Percentiles rank a stretch among this genome's conserved stretches.
Conservation (phyloP, 163 green algal species). For the Prototheca cutis region DNA sequence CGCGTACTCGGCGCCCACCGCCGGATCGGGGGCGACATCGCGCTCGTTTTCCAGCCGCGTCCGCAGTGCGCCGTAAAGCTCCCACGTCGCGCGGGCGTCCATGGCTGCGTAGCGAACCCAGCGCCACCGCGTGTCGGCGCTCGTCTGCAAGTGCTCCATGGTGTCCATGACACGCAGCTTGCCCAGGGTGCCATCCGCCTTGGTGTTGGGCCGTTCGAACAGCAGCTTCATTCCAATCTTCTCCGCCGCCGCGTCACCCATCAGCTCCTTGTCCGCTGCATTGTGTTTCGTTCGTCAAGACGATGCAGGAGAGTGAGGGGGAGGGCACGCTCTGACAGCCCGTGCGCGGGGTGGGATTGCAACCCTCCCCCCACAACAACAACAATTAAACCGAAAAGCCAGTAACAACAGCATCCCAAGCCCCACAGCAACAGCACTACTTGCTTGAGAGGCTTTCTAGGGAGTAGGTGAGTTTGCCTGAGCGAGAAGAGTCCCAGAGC, state of each 20-base stretch:
- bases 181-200: conserved; percentile 44
- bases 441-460: conserved; percentile 57
- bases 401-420: no score
- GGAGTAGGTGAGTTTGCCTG: conserved; percentile 50
- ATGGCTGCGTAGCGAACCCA: conserved; percentile 91
- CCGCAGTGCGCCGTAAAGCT: conserved; percentile 54
- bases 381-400: no score
- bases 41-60: conserved; percentile 16
- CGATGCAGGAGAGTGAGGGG: no score
- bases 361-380: no score
- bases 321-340: no score
- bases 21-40: conserved; percentile 1
- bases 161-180: conserved; percentile 49
- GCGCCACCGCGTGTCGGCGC: conserved; percentile 34
- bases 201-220: conserved; percentile 68
- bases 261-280: conserved; percentile 20
- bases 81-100: conserved; percentile 84
- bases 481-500: conserved; percentile 71
- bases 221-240: conserved; percentile 88
- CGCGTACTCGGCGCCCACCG: not conserved
- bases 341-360: no score
- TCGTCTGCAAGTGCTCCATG: conserved; percentile 72
- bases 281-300: no score
- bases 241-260: conserved; percentile 5
- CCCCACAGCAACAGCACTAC: not conserved